Evolutionary conservation across 2,329 filamentous ascomycete species (phyloP), one percentile per base, ranked within the genome.

Genomic region (Neonectria coccinea): DNA sequence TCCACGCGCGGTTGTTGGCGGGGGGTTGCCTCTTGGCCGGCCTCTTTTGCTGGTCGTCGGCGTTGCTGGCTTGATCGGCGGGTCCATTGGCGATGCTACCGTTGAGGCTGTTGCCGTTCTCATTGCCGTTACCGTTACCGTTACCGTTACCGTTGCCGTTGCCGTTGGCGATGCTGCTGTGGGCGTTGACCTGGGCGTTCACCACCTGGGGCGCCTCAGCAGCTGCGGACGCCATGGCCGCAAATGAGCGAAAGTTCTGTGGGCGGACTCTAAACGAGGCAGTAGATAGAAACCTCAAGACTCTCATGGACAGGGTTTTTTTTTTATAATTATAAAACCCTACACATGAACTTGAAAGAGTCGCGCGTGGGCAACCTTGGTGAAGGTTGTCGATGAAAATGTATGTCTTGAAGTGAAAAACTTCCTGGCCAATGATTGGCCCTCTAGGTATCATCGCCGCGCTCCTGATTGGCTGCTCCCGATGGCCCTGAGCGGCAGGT

Each of bases 1-100:
- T 79, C 72, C 73, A 75, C 36, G 69, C 63, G 31, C 73, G 70
- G 33, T 70, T 69, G 1, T 66, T 68, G 27, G 68, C 68, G 25
- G 65, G 62, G 10, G 68, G 62, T 29, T 56, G 68, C 29, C 73
- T 66, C 71, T 77, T 76, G 4, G 56, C 47, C 2, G 59, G 52
- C 18, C 59, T 66, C 53, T 42, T 64, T 55, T 63, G 18, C 41
- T 60, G 61, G 29, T 31, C 50, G 5, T 65, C 66, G 39, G 42
- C 36, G 53, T 71, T 55, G 6, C 20, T 33, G 18, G 45, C 45
- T 27, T 58, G 20, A 45, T 47, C 55, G 3, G 18, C 44, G 16
- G 36, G 41, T 33, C 42, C 50, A n/a, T 52, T 54, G 50, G 48
- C 10, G 41, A 45, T 57, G 47, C 68, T 62, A 33, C 68, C 72